Evolutionary conservation across 208 protist genomes (phyloP), one percentile per base, ranked within the genome.

Genomic region (Angomonas deanei): DNA sequence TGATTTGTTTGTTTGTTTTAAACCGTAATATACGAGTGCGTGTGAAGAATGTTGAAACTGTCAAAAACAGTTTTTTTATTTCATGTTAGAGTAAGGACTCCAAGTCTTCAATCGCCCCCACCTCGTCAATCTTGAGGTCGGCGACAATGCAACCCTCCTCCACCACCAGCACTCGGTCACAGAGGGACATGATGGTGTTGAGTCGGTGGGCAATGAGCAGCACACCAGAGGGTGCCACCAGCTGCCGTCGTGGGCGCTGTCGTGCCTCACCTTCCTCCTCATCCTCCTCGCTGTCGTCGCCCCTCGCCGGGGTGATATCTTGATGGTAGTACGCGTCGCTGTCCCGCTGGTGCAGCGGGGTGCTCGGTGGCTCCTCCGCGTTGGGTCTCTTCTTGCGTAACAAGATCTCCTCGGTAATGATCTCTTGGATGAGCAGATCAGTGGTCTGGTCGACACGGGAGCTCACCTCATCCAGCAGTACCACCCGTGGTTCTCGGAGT

Each of bases 401-500:
- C 30, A 86, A 60, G 60, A 86, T 81, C 48, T 86, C 70, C 59
- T 83, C 74, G 34, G 72, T 70, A 59, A 99, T 88, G 27, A 93
- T 91, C 23, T 85, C 26, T 66, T 98, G 97, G 48, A 99, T 97
- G 3, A 96, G 63, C 24, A 61, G 49, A 49, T 98, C 96, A 0
- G 93, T 90, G 42, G 72, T 75, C 15, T 70, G 57, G 66, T 97
- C 94, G 27, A 94, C 82, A 11, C 65, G 55, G 4, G 92, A 86
- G 52, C 95, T 98, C 8, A 97, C 88, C 72, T 99, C 98, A 72
- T 99, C 98, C 32, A 99, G 72, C 21, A 99, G 79, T 11, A 99
- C 65, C 0, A 99, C 74, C 32, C 77, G 80, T 11, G 94, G 78
- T 23, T 63, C 60, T 33, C 90, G 83, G 17, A 99, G 77, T n/a